These are phyloP conservation scores for Aspergillus amoenus DNA, from an alignment of 2,329 filamentous ascomycete genomes.

Conservation along the genomic window DNA sequence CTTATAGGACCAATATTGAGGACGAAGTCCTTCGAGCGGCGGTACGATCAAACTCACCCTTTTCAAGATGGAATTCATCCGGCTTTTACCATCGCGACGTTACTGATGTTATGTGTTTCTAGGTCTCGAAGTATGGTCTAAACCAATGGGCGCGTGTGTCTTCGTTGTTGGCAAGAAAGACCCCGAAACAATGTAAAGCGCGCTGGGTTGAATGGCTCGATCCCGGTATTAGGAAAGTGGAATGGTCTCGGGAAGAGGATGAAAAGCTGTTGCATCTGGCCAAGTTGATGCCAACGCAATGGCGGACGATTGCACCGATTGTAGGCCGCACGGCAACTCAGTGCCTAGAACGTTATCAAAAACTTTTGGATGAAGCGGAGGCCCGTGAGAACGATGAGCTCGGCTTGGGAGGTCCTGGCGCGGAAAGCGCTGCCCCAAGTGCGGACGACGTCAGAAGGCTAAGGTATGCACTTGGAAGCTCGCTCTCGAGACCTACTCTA, in stretches of 20 bases:
- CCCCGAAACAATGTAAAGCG: slow-evolving; percentile 98
- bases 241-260: slow-evolving; percentile 98
- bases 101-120: slow-evolving; percentile 9
- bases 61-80: neutral
- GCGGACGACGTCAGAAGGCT: slow-evolving; percentile 89
- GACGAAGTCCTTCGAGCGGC: slow-evolving; percentile 97
- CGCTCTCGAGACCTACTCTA: neutral
- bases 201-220: slow-evolving; percentile 99
- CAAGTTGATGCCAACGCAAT: slow-evolving; percentile 98
- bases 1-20: slow-evolving; percentile 62
- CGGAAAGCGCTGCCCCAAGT: slow-evolving; percentile 80
- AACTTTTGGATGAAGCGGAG: slow-evolving; percentile 92
- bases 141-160: slow-evolving; percentile 99
- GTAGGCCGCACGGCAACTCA: slow-evolving; percentile 96
- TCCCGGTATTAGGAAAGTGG: slow-evolving; percentile 95
- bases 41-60: slow-evolving; percentile 37
- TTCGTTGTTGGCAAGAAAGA: slow-evolving; percentile 93
- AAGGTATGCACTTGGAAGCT: slow-evolving; percentile 44
- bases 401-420: slow-evolving; percentile 77
- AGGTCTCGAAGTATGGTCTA: slow-evolving; percentile 84
- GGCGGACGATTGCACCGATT: slow-evolving; percentile 96
- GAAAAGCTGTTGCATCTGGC: slow-evolving; percentile 95
- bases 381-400: slow-evolving; percentile 78
- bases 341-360: slow-evolving; percentile 95
- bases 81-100: neutral